Evolutionary conservation across 2,329 filamentous ascomycete genomes (phyloP).

Genomic region (Colletotrichum tofieldiae): DNA sequence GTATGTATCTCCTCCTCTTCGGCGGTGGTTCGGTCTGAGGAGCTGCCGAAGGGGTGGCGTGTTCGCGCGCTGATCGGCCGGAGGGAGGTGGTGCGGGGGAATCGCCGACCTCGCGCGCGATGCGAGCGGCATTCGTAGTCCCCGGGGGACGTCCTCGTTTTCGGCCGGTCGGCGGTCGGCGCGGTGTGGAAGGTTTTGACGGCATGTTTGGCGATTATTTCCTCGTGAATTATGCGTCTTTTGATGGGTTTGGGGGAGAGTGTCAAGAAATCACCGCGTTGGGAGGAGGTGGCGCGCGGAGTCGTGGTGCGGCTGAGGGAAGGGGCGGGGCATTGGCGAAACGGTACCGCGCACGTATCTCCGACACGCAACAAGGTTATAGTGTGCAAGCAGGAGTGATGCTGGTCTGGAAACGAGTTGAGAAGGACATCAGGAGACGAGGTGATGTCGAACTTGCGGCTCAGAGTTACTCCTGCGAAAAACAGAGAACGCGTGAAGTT

Average conservation of each 20-base stretch:
- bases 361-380: slow-evolving; percentile 43
- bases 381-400: slow-evolving; percentile 39
- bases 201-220: slow-evolving; percentile 48
- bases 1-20: slow-evolving; percentile 84
- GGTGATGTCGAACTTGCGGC: slow-evolving; percentile 54
- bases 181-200: slow-evolving; percentile 55
- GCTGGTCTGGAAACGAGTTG: slow-evolving; percentile 35
- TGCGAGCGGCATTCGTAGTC: slow-evolving; percentile 59
- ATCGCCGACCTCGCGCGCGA: slow-evolving; percentile 55
- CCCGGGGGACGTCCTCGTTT: slow-evolving; percentile 65
- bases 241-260: slow-evolving; percentile 34
- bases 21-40: slow-evolving; percentile 69
- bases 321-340: slow-evolving; percentile 44
- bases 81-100: slow-evolving; percentile 51
- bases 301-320: slow-evolving; percentile 42
- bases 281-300: slow-evolving; percentile 45
- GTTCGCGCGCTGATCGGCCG: slow-evolving; percentile 54
- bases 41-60: slow-evolving; percentile 28
- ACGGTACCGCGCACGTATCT: slow-evolving; percentile 40
- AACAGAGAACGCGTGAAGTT: slow-evolving; percentile 61
- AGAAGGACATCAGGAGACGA: slow-evolving; percentile 48
- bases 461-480: slow-evolving; percentile 51
- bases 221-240: slow-evolving; percentile 20
- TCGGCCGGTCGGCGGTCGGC: slow-evolving; percentile 59
- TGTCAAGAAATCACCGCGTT: slow-evolving; percentile 46